A percentile compares a stretch with the other conserved stretches of the same genome.
Conservation (phyloP, 257 asterid species). For the Solanum chiquidenum region DNA sequence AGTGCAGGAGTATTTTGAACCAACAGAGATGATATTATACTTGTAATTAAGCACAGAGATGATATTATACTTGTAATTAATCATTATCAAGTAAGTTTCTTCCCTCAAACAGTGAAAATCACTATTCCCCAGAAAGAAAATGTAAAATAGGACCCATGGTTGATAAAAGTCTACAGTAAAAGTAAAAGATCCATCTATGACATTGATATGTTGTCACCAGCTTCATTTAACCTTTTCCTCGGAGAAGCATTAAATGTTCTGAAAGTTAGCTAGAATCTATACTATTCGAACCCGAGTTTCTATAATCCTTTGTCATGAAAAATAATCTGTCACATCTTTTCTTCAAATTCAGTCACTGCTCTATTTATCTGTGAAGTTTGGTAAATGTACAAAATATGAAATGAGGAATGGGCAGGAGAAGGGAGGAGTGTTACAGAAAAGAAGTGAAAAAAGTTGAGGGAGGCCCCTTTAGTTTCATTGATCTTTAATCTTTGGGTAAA, state of each 20-base stretch:
- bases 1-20: background rate
- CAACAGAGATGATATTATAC: background rate
- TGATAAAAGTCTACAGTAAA: background rate
- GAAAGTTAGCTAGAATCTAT: background rate
- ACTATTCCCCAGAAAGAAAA: background rate
- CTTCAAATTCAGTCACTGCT: background rate
- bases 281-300: background rate
- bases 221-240: background rate
- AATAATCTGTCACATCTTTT: background rate
- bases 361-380: background rate
- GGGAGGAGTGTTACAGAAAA: background rate
- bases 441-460: background rate
- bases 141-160: background rate
- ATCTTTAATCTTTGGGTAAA: background rate
- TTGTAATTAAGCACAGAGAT: background rate
- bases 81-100: background rate
- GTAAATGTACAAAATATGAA: background rate
- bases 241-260: background rate
- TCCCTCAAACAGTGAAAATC: background rate
- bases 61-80: background rate
- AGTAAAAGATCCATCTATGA: background rate
- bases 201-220: background rate
- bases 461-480: background rate
- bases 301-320: background rate
- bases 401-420: background rate